Percentiles rank a stretch among this genome's conserved stretches.
Conservation (phyloP, 495 filamentous ascomycete species). For the Darksidea phi region DNA sequence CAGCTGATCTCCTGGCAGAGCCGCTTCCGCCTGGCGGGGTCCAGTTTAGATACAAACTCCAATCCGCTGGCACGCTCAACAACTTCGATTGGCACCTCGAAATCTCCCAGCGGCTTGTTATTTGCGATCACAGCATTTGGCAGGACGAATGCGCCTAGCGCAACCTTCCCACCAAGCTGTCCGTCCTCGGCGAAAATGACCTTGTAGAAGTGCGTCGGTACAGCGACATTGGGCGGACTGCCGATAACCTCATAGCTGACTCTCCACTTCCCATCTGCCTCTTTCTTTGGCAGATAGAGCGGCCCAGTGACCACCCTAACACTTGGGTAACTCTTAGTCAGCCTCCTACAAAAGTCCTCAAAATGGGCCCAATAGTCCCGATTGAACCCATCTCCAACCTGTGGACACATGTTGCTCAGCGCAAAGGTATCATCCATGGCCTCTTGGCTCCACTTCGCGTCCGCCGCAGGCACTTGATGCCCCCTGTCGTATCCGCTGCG, state of each 20-base stretch:
- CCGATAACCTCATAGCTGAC: constrained; percentile 97
- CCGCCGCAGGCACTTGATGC: constrained; percentile 88
- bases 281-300: constrained; percentile 80
- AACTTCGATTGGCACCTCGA: constrained; percentile 90
- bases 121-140: constrained; percentile 91
- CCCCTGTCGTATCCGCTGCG: constrained; percentile 77
- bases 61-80: constrained; percentile 89
- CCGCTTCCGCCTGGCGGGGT: constrained; percentile 66
- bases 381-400: constrained; percentile 97
- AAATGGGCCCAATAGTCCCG: constrained; percentile 99
- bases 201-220: constrained; percentile 99
- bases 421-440: constrained; percentile 94
- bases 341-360: constrained; percentile 88
- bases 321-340: constrained; percentile 77
- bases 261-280: constrained; percentile 87
- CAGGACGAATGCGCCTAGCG: constrained; percentile 89
- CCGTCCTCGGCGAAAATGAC: constrained; percentile 94
- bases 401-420: constrained; percentile 94
- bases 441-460: constrained; percentile 89
- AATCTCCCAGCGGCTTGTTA: constrained; percentile 76
- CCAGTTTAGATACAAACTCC: constrained; percentile 82
- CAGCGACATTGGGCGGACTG: constrained; percentile 86
- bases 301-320: constrained; percentile 93
- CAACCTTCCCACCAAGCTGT: constrained; percentile 68
- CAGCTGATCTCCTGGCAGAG: constrained; percentile 86